Evolutionary conservation across 1,284 basidiomycete genomes (phyloP).

Genomic region (Vanrija pseudolonga): DNA sequence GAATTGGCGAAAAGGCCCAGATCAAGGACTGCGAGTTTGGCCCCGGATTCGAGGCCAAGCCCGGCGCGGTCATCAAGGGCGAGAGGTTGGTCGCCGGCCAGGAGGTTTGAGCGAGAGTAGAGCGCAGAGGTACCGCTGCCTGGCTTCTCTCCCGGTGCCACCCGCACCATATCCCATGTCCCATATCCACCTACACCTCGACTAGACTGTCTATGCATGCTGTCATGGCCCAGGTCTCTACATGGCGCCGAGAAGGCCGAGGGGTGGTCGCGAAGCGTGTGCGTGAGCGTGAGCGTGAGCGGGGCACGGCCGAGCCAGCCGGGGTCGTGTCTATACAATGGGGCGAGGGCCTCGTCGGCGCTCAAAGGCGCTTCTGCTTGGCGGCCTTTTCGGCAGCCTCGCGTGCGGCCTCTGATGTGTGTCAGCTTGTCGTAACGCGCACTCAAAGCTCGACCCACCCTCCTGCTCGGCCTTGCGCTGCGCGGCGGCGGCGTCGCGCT

Average conservation of each 20-base stretch:
- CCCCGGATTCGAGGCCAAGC: conserved; percentile 74
- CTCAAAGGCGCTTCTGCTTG: conserved; percentile 27
- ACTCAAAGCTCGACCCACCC: conserved; percentile 43
- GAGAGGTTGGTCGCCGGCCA: conserved; percentile 58
- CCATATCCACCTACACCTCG: too few species aligned
- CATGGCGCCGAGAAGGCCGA: background rate
- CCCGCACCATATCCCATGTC: background rate
- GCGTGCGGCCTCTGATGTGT: conserved; percentile 34
- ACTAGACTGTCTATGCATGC: conserved; percentile 7
- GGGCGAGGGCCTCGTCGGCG: too few species aligned
- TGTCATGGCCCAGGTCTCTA: background rate
- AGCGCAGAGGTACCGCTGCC: background rate
- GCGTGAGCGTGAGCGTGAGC: too few species aligned
- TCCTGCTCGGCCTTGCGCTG: conserved; percentile 80
- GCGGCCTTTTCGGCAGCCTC: conserved; percentile 39
- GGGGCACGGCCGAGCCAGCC: too few species aligned
- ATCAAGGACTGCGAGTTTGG: conserved; percentile 80
- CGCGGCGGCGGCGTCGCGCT: conserved; percentile 77
- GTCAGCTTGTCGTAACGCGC: conserved; percentile 3
- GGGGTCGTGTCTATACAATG: too few species aligned
- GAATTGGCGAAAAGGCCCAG: conserved; percentile 73
- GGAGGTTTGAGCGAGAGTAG: conserved; percentile 27
- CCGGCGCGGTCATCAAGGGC: conserved; percentile 64
- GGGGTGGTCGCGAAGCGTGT: too few species aligned
- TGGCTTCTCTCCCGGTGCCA: background rate